Evolutionary conservation across 169 alveolate species (phyloP), one percentile per base, ranked within the genome.

Genomic region (Plasmodium falciparum): DNA sequence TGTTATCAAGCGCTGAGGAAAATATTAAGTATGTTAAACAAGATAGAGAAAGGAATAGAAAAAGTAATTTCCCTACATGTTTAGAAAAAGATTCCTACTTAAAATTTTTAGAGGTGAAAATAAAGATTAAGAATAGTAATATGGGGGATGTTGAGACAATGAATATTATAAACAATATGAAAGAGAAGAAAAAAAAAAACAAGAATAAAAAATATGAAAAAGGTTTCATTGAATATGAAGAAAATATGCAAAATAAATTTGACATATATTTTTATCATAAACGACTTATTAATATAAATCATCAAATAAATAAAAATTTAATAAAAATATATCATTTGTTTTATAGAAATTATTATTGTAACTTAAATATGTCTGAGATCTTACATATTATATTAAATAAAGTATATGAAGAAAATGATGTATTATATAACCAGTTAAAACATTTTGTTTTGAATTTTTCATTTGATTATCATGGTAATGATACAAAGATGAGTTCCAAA

Each of bases 261-360:
- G 66, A 66, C 3, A 83, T 69, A 49, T 80, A 69, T 80, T 67
- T 80, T 67, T 80, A 80, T 47, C 90, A 80, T 69, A 80, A 80
- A 69, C 69, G 69, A 22, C 72, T 80, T 52, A 80, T 80, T 61
- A 80, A 80, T 49, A 15, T 80, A 69, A 80, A 80, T 54, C 83
- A 80, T 54, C 69, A 70, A 69, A 80, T 80, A 69, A 69, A 80
- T 72, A 80, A 58, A 58, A 80, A 80, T 1, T 47, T 80, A 15
- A 39, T 69, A 52, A 69, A 80, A 80, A 80, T 69, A 33, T 80
- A 39, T 69, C 59, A 80, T 63, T 72, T 80, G 29, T 80, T 80
- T 49, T 56, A 59, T 69, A 50, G 17, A 3, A 54, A 69, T 80
- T 80, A 80, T 80, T 69, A 69, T 80, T 56, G 43, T 29, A 39